Conservation (phyloP, 2,329 filamentous ascomycete species). For the Aspergillus jensenii region DNA sequence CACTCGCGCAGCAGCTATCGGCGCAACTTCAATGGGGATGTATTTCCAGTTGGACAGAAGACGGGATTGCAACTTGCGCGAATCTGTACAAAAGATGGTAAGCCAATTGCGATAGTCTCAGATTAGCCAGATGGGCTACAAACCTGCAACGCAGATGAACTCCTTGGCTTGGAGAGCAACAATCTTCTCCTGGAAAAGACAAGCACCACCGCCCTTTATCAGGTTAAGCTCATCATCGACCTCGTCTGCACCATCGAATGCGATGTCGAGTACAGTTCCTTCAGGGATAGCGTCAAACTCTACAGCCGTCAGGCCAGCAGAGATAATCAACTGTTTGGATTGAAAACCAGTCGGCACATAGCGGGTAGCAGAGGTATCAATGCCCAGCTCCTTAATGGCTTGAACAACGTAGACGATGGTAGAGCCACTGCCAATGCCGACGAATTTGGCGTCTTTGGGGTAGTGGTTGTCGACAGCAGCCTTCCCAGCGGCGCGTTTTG, state of each 20-base stretch:
- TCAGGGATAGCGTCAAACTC: constrained; percentile 73
- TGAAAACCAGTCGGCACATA: constrained; percentile 94
- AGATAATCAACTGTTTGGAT: constrained; percentile 80
- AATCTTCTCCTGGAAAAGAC: constrained; percentile 95
- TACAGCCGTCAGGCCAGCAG: constrained; percentile 73
- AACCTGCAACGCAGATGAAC: constrained; percentile 84
- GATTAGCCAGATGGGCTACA: constrained; percentile 25
- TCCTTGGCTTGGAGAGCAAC: constrained; percentile 81
- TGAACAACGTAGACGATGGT: constrained; percentile 69
- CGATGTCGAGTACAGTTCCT: constrained; percentile 72
- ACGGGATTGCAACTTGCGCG: constrained; percentile 79
- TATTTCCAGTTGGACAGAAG: constrained; percentile 75
- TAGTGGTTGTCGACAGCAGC: constrained; percentile 63
- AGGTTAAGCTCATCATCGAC: constrained; percentile 93
- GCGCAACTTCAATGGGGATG: constrained; percentile 92
- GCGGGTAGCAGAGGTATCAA: constrained; percentile 60
- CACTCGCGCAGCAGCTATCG: constrained; percentile 76
- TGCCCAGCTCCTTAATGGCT: constrained; percentile 55
- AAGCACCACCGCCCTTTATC: constrained; percentile 98
- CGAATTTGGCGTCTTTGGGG: constrained; percentile 54
- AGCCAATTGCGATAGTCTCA: not conserved
- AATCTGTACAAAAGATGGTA: constrained; percentile 57
- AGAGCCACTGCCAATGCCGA: constrained; percentile 65
- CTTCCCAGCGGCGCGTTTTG: constrained; percentile 60
- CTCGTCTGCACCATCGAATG: constrained; percentile 96